A percentile compares a stretch with the other conserved stretches of the same genome.
These are phyloP conservation scores for Leccinellum albellum DNA, from an alignment of 768 basidiomycete genomes.

Conservation along the genomic window DNA sequence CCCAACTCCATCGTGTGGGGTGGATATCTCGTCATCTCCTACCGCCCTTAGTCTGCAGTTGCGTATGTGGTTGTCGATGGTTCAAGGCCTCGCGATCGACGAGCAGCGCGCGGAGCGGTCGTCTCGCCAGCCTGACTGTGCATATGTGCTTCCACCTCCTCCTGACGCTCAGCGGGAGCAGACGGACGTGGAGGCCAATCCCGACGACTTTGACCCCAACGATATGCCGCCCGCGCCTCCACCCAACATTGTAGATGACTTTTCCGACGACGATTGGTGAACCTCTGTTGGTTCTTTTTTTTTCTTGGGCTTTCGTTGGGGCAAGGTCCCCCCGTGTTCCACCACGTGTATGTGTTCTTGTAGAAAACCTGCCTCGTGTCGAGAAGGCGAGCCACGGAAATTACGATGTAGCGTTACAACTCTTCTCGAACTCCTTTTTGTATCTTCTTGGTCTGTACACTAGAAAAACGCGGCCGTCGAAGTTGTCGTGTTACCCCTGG, in stretches of 20 bases:
- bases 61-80: constrained; percentile 46
- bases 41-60: no score
- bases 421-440: no score
- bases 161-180: background rate
- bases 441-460: background rate
- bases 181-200: constrained; percentile 3
- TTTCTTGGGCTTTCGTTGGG: background rate
- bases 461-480: background rate
- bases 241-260: constrained; percentile 16
- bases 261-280: constrained; percentile 30
- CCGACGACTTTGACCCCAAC: constrained; percentile 12
- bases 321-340: background rate
- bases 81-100: constrained; percentile 43
- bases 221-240: constrained; percentile 4
- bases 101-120: constrained; percentile 35
- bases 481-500: no score
- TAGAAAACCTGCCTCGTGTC: background rate
- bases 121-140: constrained; percentile 10
- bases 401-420: no score
- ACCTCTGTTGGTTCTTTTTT: background rate
- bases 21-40: background rate
- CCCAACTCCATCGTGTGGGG: background rate
- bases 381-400: background rate
- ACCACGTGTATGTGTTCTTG: background rate
- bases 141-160: constrained; percentile 12